Evolutionary conservation across 2,329 filamentous ascomycete genomes (phyloP).

Genomic region (Neofusicoccum sp.): DNA sequence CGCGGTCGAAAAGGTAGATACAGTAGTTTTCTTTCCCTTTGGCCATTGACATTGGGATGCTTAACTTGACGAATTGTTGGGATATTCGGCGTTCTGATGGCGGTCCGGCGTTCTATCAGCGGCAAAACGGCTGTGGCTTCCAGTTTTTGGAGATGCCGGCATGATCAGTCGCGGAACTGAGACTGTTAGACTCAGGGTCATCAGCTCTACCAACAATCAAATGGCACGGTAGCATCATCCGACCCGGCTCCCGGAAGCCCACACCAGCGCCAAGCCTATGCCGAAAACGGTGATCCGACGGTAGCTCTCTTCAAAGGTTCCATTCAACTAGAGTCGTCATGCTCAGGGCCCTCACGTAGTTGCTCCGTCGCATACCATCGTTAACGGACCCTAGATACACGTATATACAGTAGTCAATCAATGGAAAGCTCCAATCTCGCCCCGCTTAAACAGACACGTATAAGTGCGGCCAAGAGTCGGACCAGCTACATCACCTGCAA

Average conservation of each 20-base stretch:
- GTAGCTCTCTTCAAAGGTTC: neutral
- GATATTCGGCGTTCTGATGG: neutral
- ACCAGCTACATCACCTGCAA: constrained; percentile 16
- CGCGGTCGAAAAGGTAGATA: no score
- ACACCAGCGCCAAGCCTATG: neutral
- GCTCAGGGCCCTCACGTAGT: neutral
- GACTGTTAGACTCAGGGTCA: neutral
- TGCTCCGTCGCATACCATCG: neutral
- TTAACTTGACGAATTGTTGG: neutral
- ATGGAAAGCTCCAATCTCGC: neutral
- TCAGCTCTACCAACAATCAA: constrained; percentile 4
- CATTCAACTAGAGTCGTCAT: neutral
- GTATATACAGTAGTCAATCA: neutral
- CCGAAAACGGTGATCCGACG: neutral
- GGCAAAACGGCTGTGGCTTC: neutral
- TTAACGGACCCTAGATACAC: neutral
- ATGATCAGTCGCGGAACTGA: neutral
- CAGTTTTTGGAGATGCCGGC: neutral
- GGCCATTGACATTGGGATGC: neutral
- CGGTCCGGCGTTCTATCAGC: neutral
- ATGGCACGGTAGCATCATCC: constrained; percentile 7
- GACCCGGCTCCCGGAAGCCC: neutral
- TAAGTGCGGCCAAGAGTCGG: neutral
- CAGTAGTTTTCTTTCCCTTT: no score
- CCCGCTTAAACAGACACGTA: neutral